phyloP scores from a whole-genome alignment of 1,284 basidiomycete species.

The Stygiomarasmius scandens region DNA sequence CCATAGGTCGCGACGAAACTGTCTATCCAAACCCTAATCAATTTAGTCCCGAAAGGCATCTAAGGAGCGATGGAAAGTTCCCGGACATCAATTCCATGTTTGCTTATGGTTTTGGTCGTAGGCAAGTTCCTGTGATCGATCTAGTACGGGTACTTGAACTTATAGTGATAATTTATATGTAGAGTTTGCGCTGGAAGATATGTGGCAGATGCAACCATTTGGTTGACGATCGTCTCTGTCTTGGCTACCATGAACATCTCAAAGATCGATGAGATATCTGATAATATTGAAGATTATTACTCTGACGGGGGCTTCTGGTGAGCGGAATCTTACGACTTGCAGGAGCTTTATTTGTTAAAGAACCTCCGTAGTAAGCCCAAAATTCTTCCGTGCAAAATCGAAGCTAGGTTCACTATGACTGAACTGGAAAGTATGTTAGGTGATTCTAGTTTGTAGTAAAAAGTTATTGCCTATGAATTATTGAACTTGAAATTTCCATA shows the following conservation, averaged over 20 bases:
- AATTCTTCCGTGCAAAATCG: too few species aligned
- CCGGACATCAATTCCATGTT: slow-evolving; percentile 1
- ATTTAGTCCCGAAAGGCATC: slow-evolving; percentile 5
- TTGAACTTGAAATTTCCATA: too few species aligned
- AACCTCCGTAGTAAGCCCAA: too few species aligned
- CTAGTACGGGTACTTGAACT: background rate
- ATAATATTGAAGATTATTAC: too few species aligned
- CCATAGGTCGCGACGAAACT: slow-evolving; percentile 3
- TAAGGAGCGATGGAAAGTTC: background rate
- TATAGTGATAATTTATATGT: background rate
- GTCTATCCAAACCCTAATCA: slow-evolving; percentile 3
- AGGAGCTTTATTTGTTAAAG: too few species aligned
- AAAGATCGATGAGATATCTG: background rate
- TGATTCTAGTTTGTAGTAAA: too few species aligned
- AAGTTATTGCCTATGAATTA: too few species aligned
- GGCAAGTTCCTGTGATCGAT: background rate
- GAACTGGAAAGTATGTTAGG: too few species aligned
- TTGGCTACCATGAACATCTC: slow-evolving; percentile 1
- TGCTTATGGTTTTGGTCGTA: slow-evolving; percentile 10
- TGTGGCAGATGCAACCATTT: slow-evolving; percentile 7
- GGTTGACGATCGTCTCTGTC: slow-evolving; percentile 4
- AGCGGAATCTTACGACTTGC: too few species aligned
- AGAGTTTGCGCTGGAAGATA: slow-evolving; percentile 11
- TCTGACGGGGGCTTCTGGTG: too few species aligned
- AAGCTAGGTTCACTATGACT: too few species aligned